Evolutionary conservation across 2,329 filamentous ascomycete genomes (phyloP), one percentile per base, ranked within the genome.

Genomic region (Monilinia fructicola): DNA sequence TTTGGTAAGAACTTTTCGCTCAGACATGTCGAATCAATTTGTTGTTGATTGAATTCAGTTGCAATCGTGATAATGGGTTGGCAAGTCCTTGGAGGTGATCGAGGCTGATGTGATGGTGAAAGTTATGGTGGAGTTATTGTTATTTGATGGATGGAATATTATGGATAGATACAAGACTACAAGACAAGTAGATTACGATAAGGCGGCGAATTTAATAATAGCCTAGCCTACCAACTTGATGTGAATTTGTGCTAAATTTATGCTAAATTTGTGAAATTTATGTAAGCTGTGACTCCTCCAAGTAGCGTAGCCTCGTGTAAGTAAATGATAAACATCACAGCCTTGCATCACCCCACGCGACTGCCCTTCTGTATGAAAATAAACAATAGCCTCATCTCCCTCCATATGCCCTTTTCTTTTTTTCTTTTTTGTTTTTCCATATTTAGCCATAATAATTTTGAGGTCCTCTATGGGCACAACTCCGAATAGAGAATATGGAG

Each of bases 1-100:
- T 76, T 86, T 86, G 70, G 79, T 82, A 69, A 93, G 83, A 59
- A 94, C 91, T 80, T 95, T 95, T 74, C 91, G 87, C 81, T 96
- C 92, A 72, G 91, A 93, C 92, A 95, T 95, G 73, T 72, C 73
- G 69, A 67, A 44, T 54, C 14, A 53, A 60, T 44, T n/a, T 54
- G 23, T 2, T n/a, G 11, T 54, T 42, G 10, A 40, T 26, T 23
- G n/a, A 11, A 61, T 21, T 9, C 16, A 5, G 1, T 18, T 38
- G 14, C 28, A 16, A 9, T 38, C 1, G 44, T 38, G 31, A 14
- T 50, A 40, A 28, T 44, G 4, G 21, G 12, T 63, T 31, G 2
- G 23, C 11, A 63, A 35, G 4, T 21, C n/a, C n/a, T 55, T 50
- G 44, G 28, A 54, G 35, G 53, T 54, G 14, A 28, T 40, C 31